These are phyloP conservation scores for Ceratocystis destructans DNA, from an alignment of 2,329 filamentous ascomycete species.

Conservation along the genomic window DNA sequence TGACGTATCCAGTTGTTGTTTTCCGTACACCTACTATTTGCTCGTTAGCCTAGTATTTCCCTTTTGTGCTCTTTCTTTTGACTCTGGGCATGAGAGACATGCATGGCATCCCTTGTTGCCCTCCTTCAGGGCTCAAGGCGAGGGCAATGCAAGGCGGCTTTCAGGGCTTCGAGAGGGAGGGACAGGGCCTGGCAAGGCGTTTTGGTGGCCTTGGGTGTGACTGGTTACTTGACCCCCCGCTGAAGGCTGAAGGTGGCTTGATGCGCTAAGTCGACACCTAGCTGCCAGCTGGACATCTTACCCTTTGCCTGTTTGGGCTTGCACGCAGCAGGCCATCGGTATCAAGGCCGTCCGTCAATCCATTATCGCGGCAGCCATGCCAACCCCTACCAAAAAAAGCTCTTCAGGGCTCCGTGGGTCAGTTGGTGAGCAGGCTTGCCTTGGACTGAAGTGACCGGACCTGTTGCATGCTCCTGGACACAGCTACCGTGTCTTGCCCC, in stretches of 20 bases:
- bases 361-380: not conserved
- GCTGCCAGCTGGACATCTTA: too few relatives aligned
- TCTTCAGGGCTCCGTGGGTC: not conserved
- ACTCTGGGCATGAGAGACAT: not conserved
- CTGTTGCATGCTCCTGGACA: not conserved
- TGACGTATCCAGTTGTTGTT: not conserved
- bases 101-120: not conserved
- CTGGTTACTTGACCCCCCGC: too few relatives aligned
- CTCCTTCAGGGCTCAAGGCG: not conserved
- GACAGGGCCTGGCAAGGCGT: not conserved
- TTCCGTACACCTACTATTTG: not conserved
- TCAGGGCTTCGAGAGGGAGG: not conserved
- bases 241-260: too few relatives aligned
- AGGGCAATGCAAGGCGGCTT: not conserved
- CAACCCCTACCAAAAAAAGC: not conserved
- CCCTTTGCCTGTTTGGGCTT: not conserved
- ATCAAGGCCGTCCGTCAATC: not conserved
- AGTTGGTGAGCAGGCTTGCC: not conserved
- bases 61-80: not conserved
- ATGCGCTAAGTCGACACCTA: not conserved
- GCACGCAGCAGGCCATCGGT: not conserved
- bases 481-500: not conserved
- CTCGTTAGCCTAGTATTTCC: not conserved
- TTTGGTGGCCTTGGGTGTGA: not conserved
- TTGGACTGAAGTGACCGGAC: not conserved